phyloP scores from a whole-genome alignment of 2,329 filamentous ascomycete genomes.

The Dactylonectria estremocensis region DNA sequence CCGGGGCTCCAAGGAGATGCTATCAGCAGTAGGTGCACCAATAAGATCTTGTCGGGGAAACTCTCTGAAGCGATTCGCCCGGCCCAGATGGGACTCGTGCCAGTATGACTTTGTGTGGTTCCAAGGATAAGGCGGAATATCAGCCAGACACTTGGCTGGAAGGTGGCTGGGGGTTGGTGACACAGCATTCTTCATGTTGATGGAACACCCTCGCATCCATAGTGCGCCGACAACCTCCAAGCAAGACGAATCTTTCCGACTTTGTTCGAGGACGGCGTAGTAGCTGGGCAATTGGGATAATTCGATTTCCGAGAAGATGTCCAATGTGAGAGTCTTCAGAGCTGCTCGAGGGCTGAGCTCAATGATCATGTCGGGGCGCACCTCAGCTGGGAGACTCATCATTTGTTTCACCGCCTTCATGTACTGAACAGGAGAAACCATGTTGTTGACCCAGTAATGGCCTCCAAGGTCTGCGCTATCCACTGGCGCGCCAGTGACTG shows the following conservation, averaged over 20 bases:
- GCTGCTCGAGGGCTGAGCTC: constrained; percentile 59
- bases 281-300: constrained; percentile 40
- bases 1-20: constrained; percentile 61
- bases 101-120: constrained; percentile 68
- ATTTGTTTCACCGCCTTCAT: constrained; percentile 56
- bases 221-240: constrained; percentile 54
- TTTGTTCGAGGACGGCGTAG: constrained; percentile 48
- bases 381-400: constrained; percentile 45
- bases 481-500: constrained; percentile 54
- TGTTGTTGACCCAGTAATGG: constrained; percentile 64
- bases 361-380: constrained; percentile 55
- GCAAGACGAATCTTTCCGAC: constrained; percentile 42
- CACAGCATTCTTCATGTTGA: constrained; percentile 53
- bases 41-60: constrained; percentile 67
- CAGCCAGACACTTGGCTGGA: constrained; percentile 55
- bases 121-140: constrained; percentile 69
- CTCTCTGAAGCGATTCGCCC: constrained; percentile 60
- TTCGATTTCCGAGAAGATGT: constrained; percentile 50
- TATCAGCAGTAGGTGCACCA: constrained; percentile 62
- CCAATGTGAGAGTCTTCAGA: constrained; percentile 55
- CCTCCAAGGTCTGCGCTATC: constrained; percentile 48
- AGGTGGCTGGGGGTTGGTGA: constrained; percentile 32
- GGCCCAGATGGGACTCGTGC: constrained; percentile 66
- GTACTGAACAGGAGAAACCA: constrained; percentile 63
- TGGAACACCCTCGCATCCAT: constrained; percentile 54